Base-by-base conservation (phyloP, 2,329 filamentous ascomycete species). In the Plenodomus tracheiphilus region DNA sequence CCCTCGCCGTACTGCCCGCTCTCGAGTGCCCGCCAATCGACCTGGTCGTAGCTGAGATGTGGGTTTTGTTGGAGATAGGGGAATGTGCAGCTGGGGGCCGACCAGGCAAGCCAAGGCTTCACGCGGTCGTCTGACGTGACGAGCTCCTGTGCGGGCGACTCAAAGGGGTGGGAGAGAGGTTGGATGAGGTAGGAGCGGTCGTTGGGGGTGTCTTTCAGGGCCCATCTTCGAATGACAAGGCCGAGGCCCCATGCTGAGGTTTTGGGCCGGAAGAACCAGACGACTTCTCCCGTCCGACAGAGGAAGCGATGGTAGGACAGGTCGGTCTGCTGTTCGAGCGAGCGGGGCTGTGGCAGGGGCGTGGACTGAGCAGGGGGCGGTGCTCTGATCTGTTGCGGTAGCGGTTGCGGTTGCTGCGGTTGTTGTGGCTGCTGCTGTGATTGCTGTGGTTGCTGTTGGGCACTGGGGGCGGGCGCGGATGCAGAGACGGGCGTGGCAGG, bases 41-140 rank as follows among this genome's bases (percentile, higher is more conserved):
- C 75, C 42, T 72, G 73, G 16, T 79, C 76, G 57, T 78, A 84
- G 4, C 66, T 70, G 2, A 76, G 60, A 3, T 71, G 61, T 0
- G 65, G 56, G 17, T 74, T 65, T 16, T 72, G 66, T 42, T 76
- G 75, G 3, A 84, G 64, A 9, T 59, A 67, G 13, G 63, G 55
- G 46, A 77, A 74, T 2, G 79, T 82, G 46, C 77, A 79, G n/a
- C 58, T 62, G 1, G 81, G 81, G 11, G 80, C 76, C 42, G 77
- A 81, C 81, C 81, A 84, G 1, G 81, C 80, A 21, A 84, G 73
- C 81, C 81, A 84, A 0, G 81, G 81, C 32, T 81, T 75, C 32
- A 84, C 69, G 11, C 73, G 64, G 4, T 65, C 60, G 44, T 81
- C 73, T 10, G 74, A 62, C 1, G 73, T 71, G 18, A 80, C 75